phyloP scores from a whole-genome alignment of 2,329 filamentous ascomycete species.

The Aspergillus sclerotialis region DNA sequence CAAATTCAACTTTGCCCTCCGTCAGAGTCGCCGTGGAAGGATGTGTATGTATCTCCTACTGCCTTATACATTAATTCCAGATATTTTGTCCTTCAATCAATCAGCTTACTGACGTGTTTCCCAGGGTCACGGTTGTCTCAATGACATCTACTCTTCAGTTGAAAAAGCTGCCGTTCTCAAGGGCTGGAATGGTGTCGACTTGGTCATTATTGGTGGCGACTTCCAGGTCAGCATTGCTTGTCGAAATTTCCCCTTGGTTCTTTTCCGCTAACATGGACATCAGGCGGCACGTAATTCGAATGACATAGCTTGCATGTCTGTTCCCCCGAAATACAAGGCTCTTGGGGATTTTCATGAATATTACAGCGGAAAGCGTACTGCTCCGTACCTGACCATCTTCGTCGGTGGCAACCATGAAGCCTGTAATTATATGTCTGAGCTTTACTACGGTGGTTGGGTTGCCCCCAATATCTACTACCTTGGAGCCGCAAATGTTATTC shows the following conservation, averaged over 20 bases:
- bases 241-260: background rate
- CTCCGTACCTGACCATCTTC: slow-evolving; percentile 87
- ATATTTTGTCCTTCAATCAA: background rate
- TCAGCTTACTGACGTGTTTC: slow-evolving; percentile 7
- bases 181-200: slow-evolving; percentile 74
- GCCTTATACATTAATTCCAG: too few relatives aligned
- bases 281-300: slow-evolving; percentile 80
- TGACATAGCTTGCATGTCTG: slow-evolving; percentile 83
- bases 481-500: slow-evolving; percentile 82
- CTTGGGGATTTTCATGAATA: slow-evolving; percentile 93
- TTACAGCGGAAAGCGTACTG: slow-evolving; percentile 69
- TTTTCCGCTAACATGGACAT: slow-evolving; percentile 5
- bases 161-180: slow-evolving; percentile 60
- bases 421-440: slow-evolving; percentile 79
- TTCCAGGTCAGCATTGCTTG: slow-evolving; percentile 60
- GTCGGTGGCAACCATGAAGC: slow-evolving; percentile 95
- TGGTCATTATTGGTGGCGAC: slow-evolving; percentile 92
- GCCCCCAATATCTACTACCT: slow-evolving; percentile 97
- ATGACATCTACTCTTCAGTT: slow-evolving; percentile 83
- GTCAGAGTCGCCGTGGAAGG: slow-evolving; percentile 78
- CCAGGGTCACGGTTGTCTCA: slow-evolving; percentile 82
- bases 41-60: slow-evolving; percentile 55
- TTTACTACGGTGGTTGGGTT: slow-evolving; percentile 96
- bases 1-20: slow-evolving; percentile 4
- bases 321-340: slow-evolving; percentile 77